Base-by-base conservation (phyloP, 352 stramenopile genomes). In the Phytophthora vignae region DNA sequence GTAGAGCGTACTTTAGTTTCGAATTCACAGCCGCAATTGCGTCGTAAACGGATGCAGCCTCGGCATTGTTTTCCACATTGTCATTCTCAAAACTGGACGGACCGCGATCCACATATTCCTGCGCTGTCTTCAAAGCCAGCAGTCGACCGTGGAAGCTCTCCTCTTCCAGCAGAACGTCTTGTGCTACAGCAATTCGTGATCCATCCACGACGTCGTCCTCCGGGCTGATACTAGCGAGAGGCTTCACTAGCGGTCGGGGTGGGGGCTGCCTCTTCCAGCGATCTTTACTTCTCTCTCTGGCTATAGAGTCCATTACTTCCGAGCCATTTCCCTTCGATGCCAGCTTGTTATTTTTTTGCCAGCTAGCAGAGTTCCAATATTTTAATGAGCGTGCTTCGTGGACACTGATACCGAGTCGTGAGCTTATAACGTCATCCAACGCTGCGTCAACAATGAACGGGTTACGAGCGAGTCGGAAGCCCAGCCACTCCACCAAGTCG, bases 381-480 rank as follows among this genome's bases (percentile, higher is more conserved):
- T 77, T 71, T 0, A 81, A 38, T 10, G 73, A 77, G 0, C 76
- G 65, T 29, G 31, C 44, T 5, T 63, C 22, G 9, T 74, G 76
- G 14, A 82, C 62, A 14, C 60, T 27, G 22, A 27, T 44, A 2
- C 29, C 27, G 11, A 83, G 49, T n/a, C 27, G 50, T 10, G 53
- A 57, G 17, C 59, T 74, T 29, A 77, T 53, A 8, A 67, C 65
- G 22, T 70, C 64, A 48, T 88, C 82, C 36, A 90, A 27, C 5
- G 71, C 65, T 14, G 73, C 71, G 11, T 63, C 55, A 19, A 81
- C 70, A 27, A 90, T 78, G 29, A 92, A 90, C 4, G 84, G 82
- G 29, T 92, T 92, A 5, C 84, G 82, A 36, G 64, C 17, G 29
- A 90, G 71, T 3, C 72, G 58, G 53, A 92, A 90, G 5, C 77